Conservation (phyloP, 257 asterid genomes). For the Scutellaria minor region DNA sequence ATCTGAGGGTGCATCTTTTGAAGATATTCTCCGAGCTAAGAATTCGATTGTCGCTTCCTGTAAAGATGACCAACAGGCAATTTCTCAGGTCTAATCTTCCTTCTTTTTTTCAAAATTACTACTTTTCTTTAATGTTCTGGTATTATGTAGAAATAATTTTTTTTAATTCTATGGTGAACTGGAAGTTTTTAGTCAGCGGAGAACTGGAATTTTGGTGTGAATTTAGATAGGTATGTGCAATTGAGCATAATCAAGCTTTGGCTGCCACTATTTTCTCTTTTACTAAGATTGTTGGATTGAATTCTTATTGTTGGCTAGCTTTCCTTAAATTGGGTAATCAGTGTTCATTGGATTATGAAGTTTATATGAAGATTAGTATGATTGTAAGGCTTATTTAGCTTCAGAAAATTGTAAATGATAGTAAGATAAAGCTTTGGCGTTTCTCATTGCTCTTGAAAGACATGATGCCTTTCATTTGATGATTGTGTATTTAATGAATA, state of each 20-base stretch:
- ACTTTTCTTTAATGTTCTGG: neutral
- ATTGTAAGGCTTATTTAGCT: neutral
- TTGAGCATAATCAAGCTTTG: constrained; percentile 25
- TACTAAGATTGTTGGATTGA: constrained; percentile 13
- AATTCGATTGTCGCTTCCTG: constrained; percentile 68
- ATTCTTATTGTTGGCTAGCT: neutral
- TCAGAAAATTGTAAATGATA: neutral
- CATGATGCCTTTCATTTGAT: neutral
- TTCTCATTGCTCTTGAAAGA: neutral
- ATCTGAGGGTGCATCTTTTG: constrained; percentile 89
- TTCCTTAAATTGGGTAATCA: constrained; percentile 19
- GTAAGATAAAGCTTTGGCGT: constrained; percentile 5
- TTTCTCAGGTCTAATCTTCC: constrained; percentile 61
- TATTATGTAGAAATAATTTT: neutral
- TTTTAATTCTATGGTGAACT: constrained; percentile 14
- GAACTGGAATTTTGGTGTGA: constrained; percentile 24
- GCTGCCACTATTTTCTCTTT: neutral
- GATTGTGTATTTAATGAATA: neutral
- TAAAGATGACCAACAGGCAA: constrained; percentile 74
- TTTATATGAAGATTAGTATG: neutral
- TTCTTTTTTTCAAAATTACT: neutral
- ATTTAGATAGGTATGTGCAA: neutral
- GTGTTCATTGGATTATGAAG: neutral
- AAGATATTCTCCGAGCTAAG: constrained; percentile 93
- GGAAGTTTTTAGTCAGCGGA: constrained; percentile 16